These are phyloP conservation scores for Antitrichia curtipendula DNA, from an alignment of 225 moss, liverwort and hornwort genomes.

Conservation along the genomic window DNA sequence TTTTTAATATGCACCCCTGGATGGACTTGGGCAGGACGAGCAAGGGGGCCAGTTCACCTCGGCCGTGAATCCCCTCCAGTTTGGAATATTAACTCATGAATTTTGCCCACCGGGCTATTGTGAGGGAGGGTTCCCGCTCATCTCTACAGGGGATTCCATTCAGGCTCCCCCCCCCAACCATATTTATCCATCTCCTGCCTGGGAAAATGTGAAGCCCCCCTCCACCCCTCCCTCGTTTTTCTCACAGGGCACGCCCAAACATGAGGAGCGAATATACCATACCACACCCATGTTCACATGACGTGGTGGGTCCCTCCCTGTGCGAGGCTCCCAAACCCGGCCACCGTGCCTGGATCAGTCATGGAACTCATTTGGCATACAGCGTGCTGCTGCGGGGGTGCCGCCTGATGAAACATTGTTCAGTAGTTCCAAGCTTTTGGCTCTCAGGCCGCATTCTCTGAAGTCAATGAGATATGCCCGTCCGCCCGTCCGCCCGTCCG, in stretches of 20 bases:
- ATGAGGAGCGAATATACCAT: background rate
- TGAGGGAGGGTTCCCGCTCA: background rate
- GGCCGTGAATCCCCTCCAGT: too few relatives aligned
- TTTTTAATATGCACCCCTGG: too few relatives aligned
- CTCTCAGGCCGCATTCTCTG: background rate
- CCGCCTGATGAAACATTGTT: background rate
- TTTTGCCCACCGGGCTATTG: too few relatives aligned
- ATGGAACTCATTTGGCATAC: background rate
- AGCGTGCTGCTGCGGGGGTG: background rate
- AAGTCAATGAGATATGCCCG: background rate
- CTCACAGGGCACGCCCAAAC: background rate
- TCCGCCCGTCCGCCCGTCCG: too few relatives aligned
- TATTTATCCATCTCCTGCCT: background rate
- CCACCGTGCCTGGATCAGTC: too few relatives aligned
- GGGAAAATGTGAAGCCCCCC: background rate
- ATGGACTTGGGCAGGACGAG: too few relatives aligned
- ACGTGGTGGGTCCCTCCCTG: background rate
- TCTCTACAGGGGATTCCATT: too few relatives aligned
- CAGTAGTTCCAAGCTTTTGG: background rate
- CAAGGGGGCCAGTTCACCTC: background rate
- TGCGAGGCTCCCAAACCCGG: rapidly evolving
- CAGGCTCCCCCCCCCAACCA: background rate
- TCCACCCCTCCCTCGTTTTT: background rate
- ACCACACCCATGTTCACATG: background rate
- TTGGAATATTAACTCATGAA: background rate